Percentiles rank a stretch among this genome's conserved stretches.
phyloP scores from a whole-genome alignment of 2,329 filamentous ascomycete genomes.

The Calycina marina region DNA sequence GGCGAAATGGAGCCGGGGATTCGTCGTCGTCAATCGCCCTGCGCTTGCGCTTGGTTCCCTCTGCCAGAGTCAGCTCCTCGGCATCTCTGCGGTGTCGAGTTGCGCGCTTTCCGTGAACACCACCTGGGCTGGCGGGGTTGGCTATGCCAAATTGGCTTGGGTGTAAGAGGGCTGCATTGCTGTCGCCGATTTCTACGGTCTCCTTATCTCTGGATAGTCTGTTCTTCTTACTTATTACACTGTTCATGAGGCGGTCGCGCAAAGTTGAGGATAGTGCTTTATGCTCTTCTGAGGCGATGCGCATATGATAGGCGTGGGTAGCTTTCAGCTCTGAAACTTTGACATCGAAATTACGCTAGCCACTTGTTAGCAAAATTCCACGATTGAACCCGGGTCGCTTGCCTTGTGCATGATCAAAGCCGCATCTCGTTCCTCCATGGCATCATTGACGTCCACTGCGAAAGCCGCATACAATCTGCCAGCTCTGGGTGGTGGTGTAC shows the following conservation, averaged over 20 bases:
- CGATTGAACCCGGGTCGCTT: conserved; percentile 23
- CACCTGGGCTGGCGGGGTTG: conserved; percentile 49
- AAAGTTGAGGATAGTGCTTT: conserved; percentile 43
- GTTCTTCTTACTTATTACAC: conserved; percentile 48
- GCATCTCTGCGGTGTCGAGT: conserved; percentile 44
- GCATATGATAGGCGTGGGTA: conserved; percentile 44
- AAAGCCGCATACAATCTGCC: conserved; percentile 78
- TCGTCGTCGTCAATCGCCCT: conserved; percentile 46
- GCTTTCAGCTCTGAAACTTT: conserved; percentile 44
- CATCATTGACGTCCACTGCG: conserved; percentile 72
- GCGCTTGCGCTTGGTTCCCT: conserved; percentile 48
- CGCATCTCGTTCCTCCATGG: conserved; percentile 76
- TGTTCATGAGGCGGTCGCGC: conserved; percentile 52
- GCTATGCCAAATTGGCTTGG: conserved; percentile 54
- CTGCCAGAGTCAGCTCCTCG: conserved; percentile 42
- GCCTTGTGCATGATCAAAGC: conserved; percentile 73
- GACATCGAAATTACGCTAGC: conserved; percentile 47
- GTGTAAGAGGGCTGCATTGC: conserved; percentile 49
- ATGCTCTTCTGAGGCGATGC: conserved; percentile 48
- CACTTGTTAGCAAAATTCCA: conserved; percentile 12
- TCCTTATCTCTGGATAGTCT: conserved; percentile 52
- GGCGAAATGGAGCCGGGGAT: conserved; percentile 42
- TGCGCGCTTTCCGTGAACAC: conserved; percentile 46
- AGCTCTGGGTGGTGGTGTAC: conserved; percentile 41
- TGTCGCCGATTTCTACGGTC: conserved; percentile 51